A percentile compares a stretch with the other conserved stretches of the same genome.
phyloP scores from a whole-genome alignment of 202 grass and related monocot species.

The Carex arenaria region DNA sequence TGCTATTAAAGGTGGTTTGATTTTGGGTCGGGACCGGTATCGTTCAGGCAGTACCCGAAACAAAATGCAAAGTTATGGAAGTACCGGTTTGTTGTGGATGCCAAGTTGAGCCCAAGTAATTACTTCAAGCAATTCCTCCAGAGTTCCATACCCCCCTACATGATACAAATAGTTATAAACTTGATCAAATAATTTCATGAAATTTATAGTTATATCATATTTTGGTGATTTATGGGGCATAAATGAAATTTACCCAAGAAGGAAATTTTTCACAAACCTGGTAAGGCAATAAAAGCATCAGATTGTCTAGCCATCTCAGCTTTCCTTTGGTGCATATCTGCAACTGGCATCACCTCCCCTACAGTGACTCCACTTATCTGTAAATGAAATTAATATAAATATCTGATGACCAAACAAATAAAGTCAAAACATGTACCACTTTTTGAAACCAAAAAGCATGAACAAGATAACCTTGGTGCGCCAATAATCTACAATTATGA shows the following conservation, averaged over 20 bases:
- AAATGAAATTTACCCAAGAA: background rate
- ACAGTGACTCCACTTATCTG: slow-evolving; percentile 84
- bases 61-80: background rate
- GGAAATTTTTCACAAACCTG: slow-evolving; percentile 37
- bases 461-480: slow-evolving; percentile 7
- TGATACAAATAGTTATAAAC: background rate
- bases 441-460: slow-evolving; percentile 1
- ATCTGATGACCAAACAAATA: background rate
- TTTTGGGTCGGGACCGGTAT: background rate
- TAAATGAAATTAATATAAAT: slow-evolving; percentile 6
- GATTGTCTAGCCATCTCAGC: slow-evolving; percentile 90
- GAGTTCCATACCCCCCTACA: slow-evolving; percentile 89
- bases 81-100: slow-evolving; percentile 87
- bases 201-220: background rate
- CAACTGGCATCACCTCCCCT: slow-evolving; percentile 73
- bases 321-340: slow-evolving; percentile 91
- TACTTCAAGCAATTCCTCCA: slow-evolving; percentile 91
- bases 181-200: background rate
- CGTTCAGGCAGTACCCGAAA: background rate
- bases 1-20: background rate
- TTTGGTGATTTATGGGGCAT: background rate
- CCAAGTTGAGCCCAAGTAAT: slow-evolving; percentile 92
- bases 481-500: slow-evolving; percentile 15
- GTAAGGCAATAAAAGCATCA: slow-evolving; percentile 88
- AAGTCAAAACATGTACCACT: slow-evolving; percentile 3